phyloP scores from a whole-genome alignment of 768 basidiomycete species.

The Amanita pseudoporphyria region DNA sequence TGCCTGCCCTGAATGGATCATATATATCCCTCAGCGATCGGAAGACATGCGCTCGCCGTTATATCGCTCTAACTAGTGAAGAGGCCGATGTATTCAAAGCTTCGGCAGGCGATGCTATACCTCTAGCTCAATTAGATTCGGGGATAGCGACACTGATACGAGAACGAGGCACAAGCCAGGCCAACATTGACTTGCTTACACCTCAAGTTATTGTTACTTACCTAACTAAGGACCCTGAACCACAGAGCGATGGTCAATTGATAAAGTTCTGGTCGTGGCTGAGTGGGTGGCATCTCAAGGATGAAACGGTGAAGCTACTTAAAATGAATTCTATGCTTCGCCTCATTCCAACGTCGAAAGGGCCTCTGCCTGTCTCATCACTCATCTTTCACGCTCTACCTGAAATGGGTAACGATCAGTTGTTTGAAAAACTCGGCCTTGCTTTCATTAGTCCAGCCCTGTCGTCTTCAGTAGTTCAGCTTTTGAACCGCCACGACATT shows the following conservation, averaged over 20 bases:
- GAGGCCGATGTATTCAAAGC: constrained; percentile 21
- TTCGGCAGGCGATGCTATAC: constrained; percentile 15
- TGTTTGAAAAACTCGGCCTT: constrained; percentile 21
- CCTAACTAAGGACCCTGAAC: constrained; percentile 11
- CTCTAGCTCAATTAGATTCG: constrained; percentile 18
- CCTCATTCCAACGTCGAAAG: constrained; percentile 25
- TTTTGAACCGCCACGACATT: constrained; percentile 11
- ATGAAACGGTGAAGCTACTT: neutral
- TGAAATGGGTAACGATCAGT: constrained; percentile 6
- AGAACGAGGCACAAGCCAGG: constrained; percentile 12
- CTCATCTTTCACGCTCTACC: constrained; percentile 20
- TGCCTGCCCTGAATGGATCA: constrained; percentile 19
- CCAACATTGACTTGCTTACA: constrained; percentile 24
- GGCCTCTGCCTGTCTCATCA: constrained; percentile 16
- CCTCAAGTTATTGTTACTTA: constrained; percentile 16
- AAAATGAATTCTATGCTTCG: constrained; percentile 8
- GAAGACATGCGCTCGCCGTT: neutral
- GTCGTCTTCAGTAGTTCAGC: constrained; percentile 11
- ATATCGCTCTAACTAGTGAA: constrained; percentile 20
- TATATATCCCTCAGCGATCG: neutral
- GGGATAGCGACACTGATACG: constrained; percentile 16
- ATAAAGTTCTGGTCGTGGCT: constrained; percentile 36
- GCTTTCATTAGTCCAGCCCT: constrained; percentile 24
- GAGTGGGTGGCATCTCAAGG: constrained; percentile 13
- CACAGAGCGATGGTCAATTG: constrained; percentile 23